Conservation (phyloP, 73 alveolate genomes). For the Breviolum minutum region DNA sequence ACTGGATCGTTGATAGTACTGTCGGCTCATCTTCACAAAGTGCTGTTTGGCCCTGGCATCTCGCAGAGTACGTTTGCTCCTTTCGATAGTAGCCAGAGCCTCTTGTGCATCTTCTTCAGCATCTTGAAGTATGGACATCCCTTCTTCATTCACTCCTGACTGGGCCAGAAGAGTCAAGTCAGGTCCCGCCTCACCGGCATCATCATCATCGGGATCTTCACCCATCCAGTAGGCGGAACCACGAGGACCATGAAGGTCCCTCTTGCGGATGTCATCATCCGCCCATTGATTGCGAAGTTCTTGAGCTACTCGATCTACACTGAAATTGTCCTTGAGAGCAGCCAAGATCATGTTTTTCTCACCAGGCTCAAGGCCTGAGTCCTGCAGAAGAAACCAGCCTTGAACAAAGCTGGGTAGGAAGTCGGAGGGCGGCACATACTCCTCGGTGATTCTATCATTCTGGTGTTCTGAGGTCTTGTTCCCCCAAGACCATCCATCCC, state of each 20-base stretch:
- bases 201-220: neutral
- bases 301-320: too few relatives aligned
- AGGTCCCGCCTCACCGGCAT: neutral
- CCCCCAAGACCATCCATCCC: too few relatives aligned
- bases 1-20: neutral
- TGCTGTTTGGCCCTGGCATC: slow-evolving; percentile 9
- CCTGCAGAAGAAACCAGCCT: too few relatives aligned
- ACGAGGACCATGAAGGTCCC: neutral
- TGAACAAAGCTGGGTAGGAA: too few relatives aligned
- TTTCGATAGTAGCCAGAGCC: neutral
- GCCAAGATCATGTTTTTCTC: too few relatives aligned
- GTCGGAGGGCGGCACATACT: too few relatives aligned
- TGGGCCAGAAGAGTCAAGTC: neutral
- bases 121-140: neutral
- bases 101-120: neutral
- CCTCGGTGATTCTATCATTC: too few relatives aligned
- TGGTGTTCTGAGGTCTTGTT: too few relatives aligned
- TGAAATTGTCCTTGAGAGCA: too few relatives aligned
- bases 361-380: too few relatives aligned
- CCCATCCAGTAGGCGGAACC: neutral
- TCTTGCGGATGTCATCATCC: too few relatives aligned
- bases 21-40: neutral
- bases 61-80: neutral
- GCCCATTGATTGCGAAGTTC: too few relatives aligned
- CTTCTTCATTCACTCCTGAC: neutral